Conservation (phyloP, 306 rosid genomes). For the Vigna hirtella region DNA sequence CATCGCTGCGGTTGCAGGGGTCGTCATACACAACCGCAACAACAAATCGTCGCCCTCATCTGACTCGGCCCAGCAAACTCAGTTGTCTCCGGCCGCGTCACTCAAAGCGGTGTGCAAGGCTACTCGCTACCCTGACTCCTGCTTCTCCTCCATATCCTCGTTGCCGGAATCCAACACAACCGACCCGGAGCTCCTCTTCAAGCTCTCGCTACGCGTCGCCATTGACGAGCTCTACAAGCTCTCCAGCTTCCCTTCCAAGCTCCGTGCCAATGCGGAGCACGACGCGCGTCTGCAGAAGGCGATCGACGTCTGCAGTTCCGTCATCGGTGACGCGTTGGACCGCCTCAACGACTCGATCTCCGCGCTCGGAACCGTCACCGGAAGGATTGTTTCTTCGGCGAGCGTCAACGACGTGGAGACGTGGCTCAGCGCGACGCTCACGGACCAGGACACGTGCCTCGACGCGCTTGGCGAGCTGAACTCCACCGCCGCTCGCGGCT, state of each 20-base stretch:
- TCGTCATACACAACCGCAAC: slow-evolving; percentile 58
- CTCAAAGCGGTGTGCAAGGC: slow-evolving; percentile 69
- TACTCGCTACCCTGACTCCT: slow-evolving; percentile 81
- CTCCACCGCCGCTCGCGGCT: slow-evolving; percentile 41
- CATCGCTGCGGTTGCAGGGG: slow-evolving; percentile 62
- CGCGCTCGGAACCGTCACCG: slow-evolving; percentile 33
- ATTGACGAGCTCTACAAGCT: slow-evolving; percentile 62
- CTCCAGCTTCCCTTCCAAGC: slow-evolving; percentile 20
- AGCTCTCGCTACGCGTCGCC: slow-evolving; percentile 82
- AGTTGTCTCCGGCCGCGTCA: slow-evolving; percentile 69
- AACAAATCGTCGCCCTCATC: slow-evolving; percentile 50
- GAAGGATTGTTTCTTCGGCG: slow-evolving; percentile 44
- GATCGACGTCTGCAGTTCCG: slow-evolving; percentile 51
- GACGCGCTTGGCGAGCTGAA: slow-evolving; percentile 72
- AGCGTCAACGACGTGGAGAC: slow-evolving; percentile 59
- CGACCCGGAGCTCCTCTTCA: slow-evolving; percentile 71
- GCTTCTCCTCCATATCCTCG: slow-evolving; percentile 66
- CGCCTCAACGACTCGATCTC: slow-evolving; percentile 70
- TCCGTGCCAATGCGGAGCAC: slow-evolving; percentile 25
- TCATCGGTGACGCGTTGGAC: slow-evolving; percentile 68
- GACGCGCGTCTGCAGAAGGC: slow-evolving; percentile 44
- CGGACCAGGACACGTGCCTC: slow-evolving; percentile 84
- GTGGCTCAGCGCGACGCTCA: slow-evolving; percentile 79
- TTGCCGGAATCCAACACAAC: slow-evolving; percentile 64
- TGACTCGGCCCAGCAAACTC: slow-evolving; percentile 42